phyloP scores from a whole-genome alignment of 768 basidiomycete species.

The Pulveroboletus frians region DNA sequence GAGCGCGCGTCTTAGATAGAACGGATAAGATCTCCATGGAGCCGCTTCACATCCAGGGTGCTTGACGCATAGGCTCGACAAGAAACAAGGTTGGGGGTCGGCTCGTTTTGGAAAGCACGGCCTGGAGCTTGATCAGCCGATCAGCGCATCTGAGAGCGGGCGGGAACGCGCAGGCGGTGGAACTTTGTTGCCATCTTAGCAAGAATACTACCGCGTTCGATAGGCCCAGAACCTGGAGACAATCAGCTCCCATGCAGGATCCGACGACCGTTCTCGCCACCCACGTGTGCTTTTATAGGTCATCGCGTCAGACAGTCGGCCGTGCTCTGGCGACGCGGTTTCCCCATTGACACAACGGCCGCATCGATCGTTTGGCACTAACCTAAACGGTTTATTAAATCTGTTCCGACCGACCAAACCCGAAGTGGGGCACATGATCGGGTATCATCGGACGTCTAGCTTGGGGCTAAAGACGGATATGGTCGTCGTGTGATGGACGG shows the following conservation, averaged over 20 bases:
- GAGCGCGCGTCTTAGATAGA: slow-evolving; percentile 17
- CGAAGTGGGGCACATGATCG: too few relatives aligned
- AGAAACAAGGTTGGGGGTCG: slow-evolving; percentile 18
- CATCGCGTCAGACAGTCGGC: slow-evolving; percentile 1
- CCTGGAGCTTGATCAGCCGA: slow-evolving; percentile 11
- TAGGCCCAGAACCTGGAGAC: slow-evolving; percentile 12
- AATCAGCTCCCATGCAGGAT: slow-evolving; percentile 20
- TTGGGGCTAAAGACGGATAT: too few relatives aligned
- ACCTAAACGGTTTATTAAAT: too few relatives aligned
- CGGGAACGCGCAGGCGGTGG: background rate
- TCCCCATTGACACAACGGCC: background rate
- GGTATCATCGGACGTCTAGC: too few relatives aligned
- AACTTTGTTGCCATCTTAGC: slow-evolving; percentile 10
- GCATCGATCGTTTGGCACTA: too few relatives aligned
- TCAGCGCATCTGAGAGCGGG: slow-evolving; percentile 4
- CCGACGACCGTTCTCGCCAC: slow-evolving; percentile 4
- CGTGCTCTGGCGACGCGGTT: slow-evolving; percentile 14
- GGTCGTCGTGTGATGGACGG: background rate
- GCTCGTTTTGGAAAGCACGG: slow-evolving; percentile 9
- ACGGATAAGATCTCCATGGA: slow-evolving; percentile 17
- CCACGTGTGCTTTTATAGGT: slow-evolving; percentile 1
- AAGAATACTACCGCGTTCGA: slow-evolving; percentile 14
- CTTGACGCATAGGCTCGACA: slow-evolving; percentile 14
- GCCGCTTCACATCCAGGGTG: slow-evolving; percentile 16
- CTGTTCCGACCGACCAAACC: too few relatives aligned